Evolutionary conservation across 768 basidiomycete genomes (phyloP), one percentile per base, ranked within the genome.

Genomic region (Leccinum longicurvipes): DNA sequence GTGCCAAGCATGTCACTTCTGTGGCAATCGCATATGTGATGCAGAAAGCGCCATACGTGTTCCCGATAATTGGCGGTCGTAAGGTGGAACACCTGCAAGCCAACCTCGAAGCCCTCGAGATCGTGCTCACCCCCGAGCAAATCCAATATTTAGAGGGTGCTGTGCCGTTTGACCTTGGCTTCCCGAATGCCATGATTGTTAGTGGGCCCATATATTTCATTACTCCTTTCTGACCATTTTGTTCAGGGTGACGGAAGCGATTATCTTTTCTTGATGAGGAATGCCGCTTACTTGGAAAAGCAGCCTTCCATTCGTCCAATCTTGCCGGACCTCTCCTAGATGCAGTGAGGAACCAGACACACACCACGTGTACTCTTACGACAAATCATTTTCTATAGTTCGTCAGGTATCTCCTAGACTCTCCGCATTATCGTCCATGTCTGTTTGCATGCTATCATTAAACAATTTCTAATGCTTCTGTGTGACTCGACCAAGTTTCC

Each of bases 1-100:
- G 81, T 0, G 74, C 76, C 4, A 73, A 78, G 60, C 67, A 68
- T 48, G 72, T 84, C 59, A 77, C 76, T 6, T 69, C 82, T 44
- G 68, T 64, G 11, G 63, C 65, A 17, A 53, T 84, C 56, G 79
- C 80, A 14, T 83, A 82, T 55, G 67, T 83, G 11, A 69, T 83
- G 68, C 78, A 82, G 42, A 84, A 83, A 64, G 72, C 77, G 6
- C 76, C 78, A 0, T 81, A 73, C 50, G 79, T 81, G 0, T 82
- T 82, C 68, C 80, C 80, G 0, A 72, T 82, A 54, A 65, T 82
- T 25, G 80, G 81, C 4, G 77, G 79, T 0, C 73, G 80, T 50
- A 84, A 82, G 60, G 67, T 81, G 42, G 79, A 81, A 63, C 79
- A 84, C 32, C 65, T 84, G 21, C 47, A 70, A 42, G 74, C 74